A percentile compares a stretch with the other conserved stretches of the same genome.
These are phyloP conservation scores for Pistacia atlantica DNA, from an alignment of 345 rosid genomes.

Conservation along the genomic window DNA sequence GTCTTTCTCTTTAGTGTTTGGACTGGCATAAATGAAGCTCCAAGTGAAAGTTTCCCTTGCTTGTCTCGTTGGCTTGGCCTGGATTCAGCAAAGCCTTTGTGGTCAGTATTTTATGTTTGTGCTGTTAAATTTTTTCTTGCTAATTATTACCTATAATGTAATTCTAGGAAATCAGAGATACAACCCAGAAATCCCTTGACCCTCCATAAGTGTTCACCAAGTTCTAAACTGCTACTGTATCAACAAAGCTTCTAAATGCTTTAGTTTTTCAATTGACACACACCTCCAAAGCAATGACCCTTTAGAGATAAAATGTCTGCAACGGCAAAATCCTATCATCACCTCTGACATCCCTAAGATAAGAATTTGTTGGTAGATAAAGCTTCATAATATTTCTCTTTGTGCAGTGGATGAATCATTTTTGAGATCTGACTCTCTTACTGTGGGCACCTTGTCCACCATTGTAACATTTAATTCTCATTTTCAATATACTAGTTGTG, in stretches of 20 bases:
- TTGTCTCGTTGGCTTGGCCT: constrained; percentile 46
- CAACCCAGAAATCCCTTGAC: background rate
- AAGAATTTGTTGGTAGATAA: background rate
- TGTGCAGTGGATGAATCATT: background rate
- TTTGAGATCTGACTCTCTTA: too few relatives aligned
- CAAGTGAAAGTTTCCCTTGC: constrained; percentile 43
- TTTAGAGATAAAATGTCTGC: background rate
- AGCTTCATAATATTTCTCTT: background rate
- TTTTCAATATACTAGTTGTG: too few relatives aligned
- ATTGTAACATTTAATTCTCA: too few relatives aligned
- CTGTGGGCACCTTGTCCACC: too few relatives aligned
- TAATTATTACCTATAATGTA: background rate
- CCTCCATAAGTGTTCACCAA: too few relatives aligned
- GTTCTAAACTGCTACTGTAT: background rate
- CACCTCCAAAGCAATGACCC: background rate
- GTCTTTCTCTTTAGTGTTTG: constrained; percentile 28
- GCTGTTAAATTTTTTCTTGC: background rate
- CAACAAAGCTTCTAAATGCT: constrained; percentile 1
- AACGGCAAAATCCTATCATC: background rate
- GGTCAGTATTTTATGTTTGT: constrained; percentile 52
- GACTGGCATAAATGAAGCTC: constrained; percentile 56
- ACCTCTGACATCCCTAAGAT: background rate
- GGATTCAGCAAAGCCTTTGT: constrained; percentile 59
- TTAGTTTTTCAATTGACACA: background rate
- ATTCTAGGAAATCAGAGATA: background rate